These are phyloP conservation scores for Erodium maritimum DNA, from an alignment of 345 rosid species.

Conservation along the genomic window DNA sequence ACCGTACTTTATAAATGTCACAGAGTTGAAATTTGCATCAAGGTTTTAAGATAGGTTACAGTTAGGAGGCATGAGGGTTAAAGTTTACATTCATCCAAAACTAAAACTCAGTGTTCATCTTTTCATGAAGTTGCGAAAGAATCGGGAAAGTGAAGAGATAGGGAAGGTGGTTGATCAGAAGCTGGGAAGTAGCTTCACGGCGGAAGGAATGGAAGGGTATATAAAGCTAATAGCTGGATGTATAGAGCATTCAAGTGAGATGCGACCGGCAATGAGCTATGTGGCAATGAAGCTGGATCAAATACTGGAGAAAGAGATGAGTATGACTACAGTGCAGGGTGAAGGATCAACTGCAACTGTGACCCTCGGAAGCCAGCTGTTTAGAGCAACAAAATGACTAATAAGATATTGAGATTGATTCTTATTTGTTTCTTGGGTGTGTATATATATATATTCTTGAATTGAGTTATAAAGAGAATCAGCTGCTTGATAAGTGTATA, in stretches of 20 bases:
- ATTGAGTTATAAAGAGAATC: no score
- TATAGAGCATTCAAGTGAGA: conserved; percentile 27
- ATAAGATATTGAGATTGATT: no score
- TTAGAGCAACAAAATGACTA: conserved; percentile 11
- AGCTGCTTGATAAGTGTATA: no score
- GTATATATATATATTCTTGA: no score
- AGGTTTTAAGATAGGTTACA: no score
- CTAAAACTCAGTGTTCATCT: no score
- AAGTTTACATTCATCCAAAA: not conserved
- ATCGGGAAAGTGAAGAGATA: conserved; percentile 31
- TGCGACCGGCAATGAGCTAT: conserved; percentile 35
- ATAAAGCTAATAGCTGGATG: conserved; percentile 33
- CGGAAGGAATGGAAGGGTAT: conserved; percentile 34
- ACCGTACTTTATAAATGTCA: no score
- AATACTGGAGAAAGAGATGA: conserved; percentile 38
- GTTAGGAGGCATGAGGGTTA: no score
- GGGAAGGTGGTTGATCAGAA: conserved; percentile 39
- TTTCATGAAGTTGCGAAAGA: not conserved
- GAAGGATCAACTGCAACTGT: conserved; percentile 33
- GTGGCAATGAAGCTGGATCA: conserved; percentile 41
- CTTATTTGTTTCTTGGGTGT: no score
- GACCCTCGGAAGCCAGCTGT: conserved; percentile 55
- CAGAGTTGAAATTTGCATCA: no score
- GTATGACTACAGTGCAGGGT: conserved; percentile 45
- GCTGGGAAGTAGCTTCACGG: conserved; percentile 38